These are phyloP conservation scores for Ophiosphaerella korrae DNA, from an alignment of 2,329 filamentous ascomycete genomes.

Conservation along the genomic window DNA sequence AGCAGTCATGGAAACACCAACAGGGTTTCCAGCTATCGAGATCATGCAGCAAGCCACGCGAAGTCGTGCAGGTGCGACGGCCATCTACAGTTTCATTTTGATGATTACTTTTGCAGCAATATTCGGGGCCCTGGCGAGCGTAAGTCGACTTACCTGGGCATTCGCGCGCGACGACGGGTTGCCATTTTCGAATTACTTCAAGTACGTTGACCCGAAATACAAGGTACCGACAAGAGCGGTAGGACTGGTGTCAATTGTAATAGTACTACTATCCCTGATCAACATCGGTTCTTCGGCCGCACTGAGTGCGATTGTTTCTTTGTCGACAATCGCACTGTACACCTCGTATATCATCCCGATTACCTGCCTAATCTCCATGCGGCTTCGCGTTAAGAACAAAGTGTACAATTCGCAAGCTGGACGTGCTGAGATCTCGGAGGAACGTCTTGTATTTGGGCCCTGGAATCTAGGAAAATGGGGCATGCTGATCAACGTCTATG, in stretches of 20 bases:
- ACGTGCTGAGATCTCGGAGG: background rate
- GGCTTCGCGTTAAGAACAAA: background rate
- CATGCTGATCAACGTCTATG: background rate
- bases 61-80: background rate
- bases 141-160: slow-evolving; percentile 22
- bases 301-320: no score
- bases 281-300: no score
- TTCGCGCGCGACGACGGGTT: slow-evolving; percentile 42
- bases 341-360: background rate
- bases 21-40: background rate
- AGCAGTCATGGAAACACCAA: background rate
- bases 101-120: background rate
- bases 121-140: background rate
- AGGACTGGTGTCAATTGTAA: no score
- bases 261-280: no score
- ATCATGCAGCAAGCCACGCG: background rate
- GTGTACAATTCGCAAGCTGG: background rate
- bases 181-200: background rate
- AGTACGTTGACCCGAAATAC: no score
- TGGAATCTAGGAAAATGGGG: background rate
- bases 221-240: no score
- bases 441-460: background rate
- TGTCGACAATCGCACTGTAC: background rate
- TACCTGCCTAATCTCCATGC: background rate
- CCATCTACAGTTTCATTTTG: background rate